Evolutionary conservation across 2,329 filamentous ascomycete species (phyloP).

Genomic region (Fusarium sp.): DNA sequence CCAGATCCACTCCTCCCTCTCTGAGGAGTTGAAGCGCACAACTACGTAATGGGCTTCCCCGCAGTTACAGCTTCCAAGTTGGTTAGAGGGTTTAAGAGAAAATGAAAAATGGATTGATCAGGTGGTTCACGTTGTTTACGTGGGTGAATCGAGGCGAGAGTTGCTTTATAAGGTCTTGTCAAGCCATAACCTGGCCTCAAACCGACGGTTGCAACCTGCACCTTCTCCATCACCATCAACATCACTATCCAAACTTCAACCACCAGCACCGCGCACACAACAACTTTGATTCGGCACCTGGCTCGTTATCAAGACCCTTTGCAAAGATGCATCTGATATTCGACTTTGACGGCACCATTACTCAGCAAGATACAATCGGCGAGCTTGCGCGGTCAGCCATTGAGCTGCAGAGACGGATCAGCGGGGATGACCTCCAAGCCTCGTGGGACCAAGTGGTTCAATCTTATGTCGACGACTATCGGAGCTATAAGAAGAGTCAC

Average conservation of each 20-base stretch:
- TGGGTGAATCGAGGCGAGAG: not conserved
- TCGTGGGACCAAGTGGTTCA: conserved; percentile 60
- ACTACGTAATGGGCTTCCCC: conserved; percentile 39
- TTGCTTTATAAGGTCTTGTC: not conserved
- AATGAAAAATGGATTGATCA: conserved; percentile 12
- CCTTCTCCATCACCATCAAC: not conserved
- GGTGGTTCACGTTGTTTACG: conserved; percentile 1
- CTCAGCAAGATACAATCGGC: conserved; percentile 63
- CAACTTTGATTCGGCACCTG: not conserved
- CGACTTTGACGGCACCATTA: conserved; percentile 72
- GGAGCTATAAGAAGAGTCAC: conserved; percentile 52
- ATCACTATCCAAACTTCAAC: conserved; percentile 2
- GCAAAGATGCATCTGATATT: conserved; percentile 60
- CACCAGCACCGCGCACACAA: conserved; percentile 4
- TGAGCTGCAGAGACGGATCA: conserved; percentile 43
- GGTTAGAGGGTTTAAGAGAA: conserved; percentile 3
- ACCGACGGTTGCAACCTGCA: conserved; percentile 17
- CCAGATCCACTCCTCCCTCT: conserved; percentile 33
- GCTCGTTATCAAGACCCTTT: not conserved
- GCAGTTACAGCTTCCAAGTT: conserved; percentile 26
- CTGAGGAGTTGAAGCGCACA: conserved; percentile 11
- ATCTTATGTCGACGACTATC: conserved; percentile 58
- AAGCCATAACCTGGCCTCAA: not conserved
- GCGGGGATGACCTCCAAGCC: conserved; percentile 49
- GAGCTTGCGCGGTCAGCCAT: conserved; percentile 60